These are phyloP conservation scores for Dothidotthia symphoricarpi DNA, from an alignment of 2,329 filamentous ascomycete genomes.

Conservation along the genomic window DNA sequence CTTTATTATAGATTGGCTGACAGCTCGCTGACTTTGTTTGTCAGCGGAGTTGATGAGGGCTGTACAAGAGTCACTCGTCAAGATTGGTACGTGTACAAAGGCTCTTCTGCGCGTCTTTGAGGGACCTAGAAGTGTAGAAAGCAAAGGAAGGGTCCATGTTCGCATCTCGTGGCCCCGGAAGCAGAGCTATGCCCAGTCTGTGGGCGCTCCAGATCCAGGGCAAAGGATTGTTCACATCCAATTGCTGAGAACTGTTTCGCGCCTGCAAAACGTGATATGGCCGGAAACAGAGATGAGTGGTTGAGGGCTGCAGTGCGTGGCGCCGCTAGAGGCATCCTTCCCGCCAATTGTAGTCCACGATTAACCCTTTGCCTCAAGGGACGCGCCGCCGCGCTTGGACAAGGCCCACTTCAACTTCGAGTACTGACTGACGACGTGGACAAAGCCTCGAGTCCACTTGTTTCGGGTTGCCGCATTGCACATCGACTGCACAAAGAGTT, in stretches of 20 bases:
- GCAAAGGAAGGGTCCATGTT: constrained; percentile 14
- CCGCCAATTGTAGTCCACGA: constrained; percentile 22
- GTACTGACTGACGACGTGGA: constrained; percentile 12
- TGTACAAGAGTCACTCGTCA: constrained; percentile 14
- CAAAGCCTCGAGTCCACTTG: constrained; percentile 4
- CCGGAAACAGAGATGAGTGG: constrained; percentile 27
- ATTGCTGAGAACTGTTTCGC: constrained; percentile 31
- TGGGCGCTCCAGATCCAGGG: constrained; percentile 19
- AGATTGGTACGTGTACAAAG: constrained; percentile 13
- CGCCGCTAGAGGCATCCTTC: not conserved
- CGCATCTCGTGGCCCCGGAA: constrained; percentile 20
- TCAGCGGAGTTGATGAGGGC: constrained; percentile 18
- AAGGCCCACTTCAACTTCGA: constrained; percentile 17
- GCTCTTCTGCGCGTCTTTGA: constrained; percentile 15
- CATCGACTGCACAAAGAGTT: constrained; percentile 5
- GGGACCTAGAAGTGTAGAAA: constrained; percentile 10
- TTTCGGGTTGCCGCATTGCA: constrained; percentile 6
- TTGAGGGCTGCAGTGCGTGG: constrained; percentile 19
- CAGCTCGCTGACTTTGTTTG: constrained; percentile 23
- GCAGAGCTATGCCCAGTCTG: constrained; percentile 17
- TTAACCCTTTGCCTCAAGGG: constrained; percentile 12
- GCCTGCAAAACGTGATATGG: constrained; percentile 30
- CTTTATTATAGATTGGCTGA: constrained; percentile 29
- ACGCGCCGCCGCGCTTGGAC: constrained; percentile 20
- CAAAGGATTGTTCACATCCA: constrained; percentile 18